Conservation (phyloP, 805 yeast genomes). For the Saccharomyces kudriavzevii region DNA sequence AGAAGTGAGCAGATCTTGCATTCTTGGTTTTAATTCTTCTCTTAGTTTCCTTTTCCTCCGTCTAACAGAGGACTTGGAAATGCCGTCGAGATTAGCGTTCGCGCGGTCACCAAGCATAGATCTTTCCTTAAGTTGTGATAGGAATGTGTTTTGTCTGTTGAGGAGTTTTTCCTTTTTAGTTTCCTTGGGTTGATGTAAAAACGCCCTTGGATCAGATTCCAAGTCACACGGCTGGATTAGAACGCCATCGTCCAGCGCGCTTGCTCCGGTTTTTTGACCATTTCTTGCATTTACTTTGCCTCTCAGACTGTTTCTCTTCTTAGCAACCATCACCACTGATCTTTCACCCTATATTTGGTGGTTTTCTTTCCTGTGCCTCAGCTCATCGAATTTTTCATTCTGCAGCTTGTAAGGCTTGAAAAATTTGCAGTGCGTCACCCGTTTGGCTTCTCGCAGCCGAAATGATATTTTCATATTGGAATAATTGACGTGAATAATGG, state of each 20-base stretch:
- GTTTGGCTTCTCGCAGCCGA: neutral
- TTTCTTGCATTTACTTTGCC: constrained; percentile 32
- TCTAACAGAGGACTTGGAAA: constrained; percentile 59
- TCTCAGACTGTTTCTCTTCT: constrained; percentile 41
- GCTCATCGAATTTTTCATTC: constrained; percentile 1
- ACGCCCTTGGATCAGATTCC: constrained; percentile 36
- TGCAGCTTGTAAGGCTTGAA: neutral
- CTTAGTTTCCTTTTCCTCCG: constrained; percentile 55
- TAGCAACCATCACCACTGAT: constrained; percentile 32
- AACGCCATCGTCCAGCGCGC: constrained; percentile 4
- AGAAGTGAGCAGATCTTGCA: constrained; percentile 53
- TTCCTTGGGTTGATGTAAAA: constrained; percentile 44
- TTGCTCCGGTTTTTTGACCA: constrained; percentile 4
- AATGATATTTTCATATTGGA: neutral
- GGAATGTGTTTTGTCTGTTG: constrained; percentile 32
- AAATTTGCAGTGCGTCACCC: neutral
- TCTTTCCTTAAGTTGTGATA: constrained; percentile 16
- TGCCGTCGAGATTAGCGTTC: constrained; percentile 34
- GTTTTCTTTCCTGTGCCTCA: neutral
- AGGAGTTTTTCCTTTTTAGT: constrained; percentile 46
- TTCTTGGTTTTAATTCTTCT: constrained; percentile 58
- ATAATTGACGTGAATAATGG: neutral
- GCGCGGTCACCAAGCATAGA: constrained; percentile 1
- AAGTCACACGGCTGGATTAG: constrained; percentile 10
- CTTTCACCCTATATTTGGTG: neutral